phyloP scores from a whole-genome alignment of 768 basidiomycete species.

The Kwoniella dendrophila region DNA sequence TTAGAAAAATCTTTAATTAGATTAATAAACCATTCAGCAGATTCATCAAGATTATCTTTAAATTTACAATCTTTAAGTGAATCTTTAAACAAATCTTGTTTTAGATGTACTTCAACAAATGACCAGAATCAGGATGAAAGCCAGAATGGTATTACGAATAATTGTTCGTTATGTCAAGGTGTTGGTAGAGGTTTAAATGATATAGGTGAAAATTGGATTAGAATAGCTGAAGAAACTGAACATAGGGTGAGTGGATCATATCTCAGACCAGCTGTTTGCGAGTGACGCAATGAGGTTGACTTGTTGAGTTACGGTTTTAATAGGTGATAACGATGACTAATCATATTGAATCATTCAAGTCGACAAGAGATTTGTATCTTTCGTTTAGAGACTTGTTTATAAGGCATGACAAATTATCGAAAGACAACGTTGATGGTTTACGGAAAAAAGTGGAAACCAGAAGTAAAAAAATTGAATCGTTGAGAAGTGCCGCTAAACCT shows the following conservation, averaged over 20 bases:
- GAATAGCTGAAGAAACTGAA: constrained; percentile 49
- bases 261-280: neutral
- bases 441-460: constrained; percentile 81
- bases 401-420: constrained; percentile 79
- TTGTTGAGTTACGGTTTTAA: neutral
- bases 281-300: neutral
- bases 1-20: constrained; percentile 86
- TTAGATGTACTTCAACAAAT: constrained; percentile 64
- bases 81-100: constrained; percentile 62
- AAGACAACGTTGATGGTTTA: constrained; percentile 83
- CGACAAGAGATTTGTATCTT: constrained; percentile 81
- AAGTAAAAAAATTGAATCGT: constrained; percentile 73
- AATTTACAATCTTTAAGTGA: constrained; percentile 69
- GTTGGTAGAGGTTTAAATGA: constrained; percentile 68
- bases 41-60: constrained; percentile 62
- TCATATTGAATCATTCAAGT: constrained; percentile 59
- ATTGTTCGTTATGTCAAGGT: constrained; percentile 77
- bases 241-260: constrained; percentile 38
- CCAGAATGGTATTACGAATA: constrained; percentile 44
- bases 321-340: constrained; percentile 33
- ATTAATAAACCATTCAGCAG: constrained; percentile 88
- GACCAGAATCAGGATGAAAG: neutral
- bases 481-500: constrained; percentile 71
- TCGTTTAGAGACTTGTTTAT: constrained; percentile 83
- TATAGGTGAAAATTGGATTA: constrained; percentile 46